Evolutionary conservation across 1,139 yeast species (phyloP), one percentile per base, ranked within the genome.

Genomic region (Candida frijolesensis): DNA sequence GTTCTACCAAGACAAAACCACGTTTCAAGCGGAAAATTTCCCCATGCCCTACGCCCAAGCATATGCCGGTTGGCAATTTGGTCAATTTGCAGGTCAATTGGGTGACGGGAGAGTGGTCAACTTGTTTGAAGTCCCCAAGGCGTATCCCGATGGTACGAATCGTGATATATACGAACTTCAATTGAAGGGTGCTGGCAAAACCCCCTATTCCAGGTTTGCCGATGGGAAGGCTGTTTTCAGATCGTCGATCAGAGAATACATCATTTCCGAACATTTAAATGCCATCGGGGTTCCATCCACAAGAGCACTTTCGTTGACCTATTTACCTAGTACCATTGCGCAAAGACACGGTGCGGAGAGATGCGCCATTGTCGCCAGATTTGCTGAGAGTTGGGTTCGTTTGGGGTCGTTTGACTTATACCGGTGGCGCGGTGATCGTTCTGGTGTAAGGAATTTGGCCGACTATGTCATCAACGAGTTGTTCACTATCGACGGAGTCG

Each of bases 31-130:
- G 11, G 68, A 72, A 34, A 66, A 64, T 0, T 72, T 70, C n/a
- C 80, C 88, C 0, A 82, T 83, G 59, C 98, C 98, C 0, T 92
- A 88, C 68, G 83, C 97, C 7, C 92, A 87, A 65, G 89, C 95
- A 0, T 94, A 94, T 66, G 96, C 98, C 1, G 99, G 99, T 1
- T 90, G 88, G 78, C 99, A 94, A 64, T 94, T 94, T 72, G 98
- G 99, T 2, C 84, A 81, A 58, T 94, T 94, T 83, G 97, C 98
- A 0, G 98, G 98, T 1, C 99, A 94, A 66, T 72, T 94, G 56
- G 99, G 99, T 4, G 99, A 94, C 65, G 99, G 99, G 0, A 74
- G 99, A 54, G 97, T 91, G 2, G 79, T 85, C 8, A 89, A 87
- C 61, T 70, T 94, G 45, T 91, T 92, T 68, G 95, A 89, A 56